Base-by-base conservation (phyloP, 768 basidiomycete genomes). In the Pleurotus djamor region DNA sequence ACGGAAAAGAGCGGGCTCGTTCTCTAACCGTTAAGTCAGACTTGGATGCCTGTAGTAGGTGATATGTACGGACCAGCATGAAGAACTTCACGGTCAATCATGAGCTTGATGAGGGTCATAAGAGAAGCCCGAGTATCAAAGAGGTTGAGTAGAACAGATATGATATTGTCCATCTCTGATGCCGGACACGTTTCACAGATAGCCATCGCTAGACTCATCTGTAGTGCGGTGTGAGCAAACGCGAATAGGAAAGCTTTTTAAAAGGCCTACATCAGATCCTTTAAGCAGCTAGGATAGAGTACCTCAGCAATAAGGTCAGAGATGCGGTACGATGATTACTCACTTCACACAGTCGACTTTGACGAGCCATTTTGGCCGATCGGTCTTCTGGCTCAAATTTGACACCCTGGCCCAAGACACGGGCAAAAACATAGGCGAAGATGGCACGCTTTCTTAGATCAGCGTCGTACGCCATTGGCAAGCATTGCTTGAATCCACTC, bases 121-220 rank as follows among this genome's bases (percentile, higher is more conserved):
- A 96, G 72, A 3, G 86, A 83, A 9, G 85, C 77, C 9, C 89
- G 83, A 5, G 88, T 87, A 69, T 96, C 89, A 69, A 95, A 95
- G 21, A 94, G 74, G 61, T 95, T 92, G 66, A 97, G 82, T 48
- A 98, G 74, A 16, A 96, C 88, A 2, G 88, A 86, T 49, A 92
- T 87, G 75, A 96, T 89, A 63, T 87, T 86, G 59, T 95, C 94
- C 4, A 91, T 86, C 65, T 96, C 92, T 9, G 69, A 68, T 10
- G 87, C 76, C 4, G 93, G 91, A 64, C 93, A 95, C 5, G 88
- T 85, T 67, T 96, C 93, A 69, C 92, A 92, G 41, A 96, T 89
- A 3, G 94, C 92, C 66, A 95, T 73, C 1, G 91, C 91, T 45
- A 95, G 78, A 1, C 84, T 79, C 79, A 92, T 83, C 91, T 91